phyloP scores from a whole-genome alignment of 2,329 filamentous ascomycete genomes.

The Dryadomyces quercus-mongolicae region DNA sequence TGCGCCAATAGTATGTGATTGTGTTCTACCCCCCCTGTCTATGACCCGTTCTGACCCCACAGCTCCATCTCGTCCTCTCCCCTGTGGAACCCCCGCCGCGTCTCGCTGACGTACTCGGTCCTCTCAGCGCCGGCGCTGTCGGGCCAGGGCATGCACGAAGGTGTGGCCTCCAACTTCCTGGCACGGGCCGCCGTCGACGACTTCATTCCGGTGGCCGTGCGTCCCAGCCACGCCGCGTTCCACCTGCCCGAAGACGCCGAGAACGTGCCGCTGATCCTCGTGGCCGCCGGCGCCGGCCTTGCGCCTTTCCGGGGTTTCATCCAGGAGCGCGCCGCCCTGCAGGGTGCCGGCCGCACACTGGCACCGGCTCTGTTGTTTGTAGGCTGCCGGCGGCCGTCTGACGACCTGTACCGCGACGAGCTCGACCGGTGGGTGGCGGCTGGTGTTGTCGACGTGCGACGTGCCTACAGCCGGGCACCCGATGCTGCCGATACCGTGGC shows the following conservation, averaged over 20 bases:
- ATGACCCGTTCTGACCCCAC: conserved; percentile 3
- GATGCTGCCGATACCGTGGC: conserved; percentile 27
- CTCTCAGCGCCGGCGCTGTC: conserved; percentile 43
- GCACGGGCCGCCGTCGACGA: conserved; percentile 31
- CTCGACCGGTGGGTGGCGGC: conserved; percentile 44
- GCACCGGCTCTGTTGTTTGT: conserved; percentile 54
- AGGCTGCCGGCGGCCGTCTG: conserved; percentile 45
- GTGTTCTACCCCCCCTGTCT: neutral
- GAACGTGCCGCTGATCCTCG: conserved; percentile 36
- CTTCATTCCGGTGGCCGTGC: conserved; percentile 36
- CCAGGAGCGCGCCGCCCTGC: conserved; percentile 45
- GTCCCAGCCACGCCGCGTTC: conserved; percentile 30
- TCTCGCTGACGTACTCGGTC: conserved; percentile 57
- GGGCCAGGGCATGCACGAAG: conserved; percentile 36
- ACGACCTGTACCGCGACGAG: conserved; percentile 49
- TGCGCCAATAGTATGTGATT: conserved; percentile 53
- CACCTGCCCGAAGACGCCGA: conserved; percentile 33
- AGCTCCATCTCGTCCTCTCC: conserved; percentile 65
- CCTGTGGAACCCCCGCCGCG: conserved; percentile 40
- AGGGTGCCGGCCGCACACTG: conserved; percentile 35
- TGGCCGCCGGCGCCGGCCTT: conserved; percentile 42
- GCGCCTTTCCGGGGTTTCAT: conserved; percentile 53
- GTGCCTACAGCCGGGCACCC: conserved; percentile 41
- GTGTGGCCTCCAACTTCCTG: conserved; percentile 51
- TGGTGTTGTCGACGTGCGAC: conserved; percentile 48